Evolutionary conservation across 2,329 filamentous ascomycete genomes (phyloP), one percentile per base, ranked within the genome.

Genomic region (Tetracladium maxilliforme): DNA sequence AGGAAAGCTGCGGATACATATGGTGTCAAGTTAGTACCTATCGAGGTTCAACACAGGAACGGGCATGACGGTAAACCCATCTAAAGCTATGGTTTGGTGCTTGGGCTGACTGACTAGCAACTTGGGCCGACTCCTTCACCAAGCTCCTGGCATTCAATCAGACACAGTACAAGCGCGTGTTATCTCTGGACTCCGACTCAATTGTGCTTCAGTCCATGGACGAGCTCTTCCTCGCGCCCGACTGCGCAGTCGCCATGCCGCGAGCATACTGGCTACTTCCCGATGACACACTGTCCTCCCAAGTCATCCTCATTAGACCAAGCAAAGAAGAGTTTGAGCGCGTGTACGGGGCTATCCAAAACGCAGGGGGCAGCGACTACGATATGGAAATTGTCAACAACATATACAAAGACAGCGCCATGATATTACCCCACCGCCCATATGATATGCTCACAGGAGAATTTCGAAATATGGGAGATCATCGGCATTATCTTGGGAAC

Each of bases 101-200:
- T 6, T 10, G 10, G 9, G 6, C 7, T 17, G 28, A 4, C 28
- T 33, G 30, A 33, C 26, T 16, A 34, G 55, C 49, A 11, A 69
- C 68, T 2, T 77, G 70, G 71, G 64, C 69, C 29, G 61, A 66
- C 18, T 70, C 65, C 3, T 70, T 70, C 37, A 74, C 71, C 13
- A 81, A 82, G 42, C 60, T 79, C 17, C 58, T 76, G 12, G 70
- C 72, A 3, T 81, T 79, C 41, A 72, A 72, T 30, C 67, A 77
- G 26, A 67, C 64, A 1, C 56, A 71, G 28, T 80, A 78, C 19
- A 22, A 24, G 4, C 19, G 19, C 10, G 25, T 31, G 7, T 17
- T 30, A 6, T 24, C 31, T 8, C 30, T 42, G 8, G 33, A 39
- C 26, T 39, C 37, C 4, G 34, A 38, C 15, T 26, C 34, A 6